Conservation (phyloP, 2,329 filamentous ascomycete genomes). For the Plectosphaerella plurivora region DNA sequence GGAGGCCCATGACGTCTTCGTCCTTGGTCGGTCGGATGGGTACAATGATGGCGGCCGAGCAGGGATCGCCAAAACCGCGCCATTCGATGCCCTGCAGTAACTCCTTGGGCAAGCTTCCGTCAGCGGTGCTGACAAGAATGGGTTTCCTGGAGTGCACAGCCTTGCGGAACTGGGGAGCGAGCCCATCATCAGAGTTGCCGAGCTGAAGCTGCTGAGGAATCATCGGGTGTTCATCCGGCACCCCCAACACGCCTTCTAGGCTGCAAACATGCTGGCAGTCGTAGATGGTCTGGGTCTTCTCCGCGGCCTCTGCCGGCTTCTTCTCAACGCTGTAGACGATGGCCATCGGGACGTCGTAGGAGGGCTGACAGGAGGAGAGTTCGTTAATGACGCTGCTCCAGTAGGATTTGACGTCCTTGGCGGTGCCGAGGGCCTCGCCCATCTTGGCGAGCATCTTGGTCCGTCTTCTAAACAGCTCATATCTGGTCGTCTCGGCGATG, state of each 20-base stretch:
- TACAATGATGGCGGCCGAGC: conserved; percentile 61
- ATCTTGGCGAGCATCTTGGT: conserved; percentile 45
- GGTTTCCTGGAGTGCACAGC: conserved; percentile 32
- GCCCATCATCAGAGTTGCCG: conserved; percentile 27
- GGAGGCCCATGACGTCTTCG: conserved; percentile 61
- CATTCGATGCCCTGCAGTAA: conserved; percentile 56
- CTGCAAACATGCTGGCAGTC: conserved; percentile 30
- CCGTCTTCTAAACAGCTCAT: conserved; percentile 42
- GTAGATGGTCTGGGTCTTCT: conserved; percentile 19
- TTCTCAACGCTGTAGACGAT: conserved; percentile 46
- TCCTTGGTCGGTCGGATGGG: conserved; percentile 65
- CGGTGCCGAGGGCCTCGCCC: conserved; percentile 37
- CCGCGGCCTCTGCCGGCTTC: conserved; percentile 17
- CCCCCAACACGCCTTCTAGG: conserved; percentile 40
- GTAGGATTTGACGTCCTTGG: conserved; percentile 40
- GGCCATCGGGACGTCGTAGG: conserved; percentile 45
- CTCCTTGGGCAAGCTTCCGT: conserved; percentile 51
- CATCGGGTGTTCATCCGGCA: conserved; percentile 37
- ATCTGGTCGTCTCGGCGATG: conserved; percentile 40
- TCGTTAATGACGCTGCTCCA: conserved; percentile 41
- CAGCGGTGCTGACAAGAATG: conserved; percentile 33
- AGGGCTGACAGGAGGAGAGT: conserved; percentile 35
- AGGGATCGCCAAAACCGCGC: conserved; percentile 62
- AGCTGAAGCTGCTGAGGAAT: conserved; percentile 32
- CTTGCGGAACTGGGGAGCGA: conserved; percentile 33